Evolutionary conservation across 352 stramenopile species (phyloP).

Genomic region (Pythium aristosporum): DNA sequence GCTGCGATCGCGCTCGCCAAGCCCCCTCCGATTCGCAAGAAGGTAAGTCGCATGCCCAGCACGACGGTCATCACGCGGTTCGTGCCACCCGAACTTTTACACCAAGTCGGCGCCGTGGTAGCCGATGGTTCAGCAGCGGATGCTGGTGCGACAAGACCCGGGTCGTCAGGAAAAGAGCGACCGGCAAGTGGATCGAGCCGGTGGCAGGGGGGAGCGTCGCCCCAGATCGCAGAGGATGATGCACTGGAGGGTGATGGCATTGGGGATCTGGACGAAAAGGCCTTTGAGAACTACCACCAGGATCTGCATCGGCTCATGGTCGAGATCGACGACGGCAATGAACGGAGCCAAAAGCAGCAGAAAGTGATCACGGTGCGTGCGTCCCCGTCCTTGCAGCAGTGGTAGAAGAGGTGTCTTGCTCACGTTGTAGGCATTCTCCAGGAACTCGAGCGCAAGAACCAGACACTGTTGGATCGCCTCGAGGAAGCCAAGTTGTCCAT

Average conservation of each 20-base stretch:
- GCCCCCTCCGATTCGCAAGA: constrained; percentile 32
- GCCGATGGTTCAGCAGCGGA: neutral
- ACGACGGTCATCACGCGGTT: constrained; percentile 59
- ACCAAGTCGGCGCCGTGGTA: too few species aligned
- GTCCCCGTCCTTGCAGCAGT: too few species aligned
- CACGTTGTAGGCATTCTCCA: constrained; percentile 11
- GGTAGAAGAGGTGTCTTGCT: too few species aligned
- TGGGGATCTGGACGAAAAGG: constrained; percentile 53
- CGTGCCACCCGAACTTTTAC: constrained; percentile 16
- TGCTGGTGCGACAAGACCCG: neutral
- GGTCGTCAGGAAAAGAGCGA: neutral
- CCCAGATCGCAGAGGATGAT: constrained; percentile 9
- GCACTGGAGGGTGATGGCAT: constrained; percentile 5
- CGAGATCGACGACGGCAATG: constrained; percentile 65
- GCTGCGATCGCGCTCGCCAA: constrained; percentile 16
- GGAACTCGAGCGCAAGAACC: constrained; percentile 73
- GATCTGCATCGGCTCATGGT: constrained; percentile 61
- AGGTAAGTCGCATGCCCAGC: constrained; percentile 64
- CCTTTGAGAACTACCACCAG: constrained; percentile 70
- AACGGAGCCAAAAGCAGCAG: constrained; percentile 56
- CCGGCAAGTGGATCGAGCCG: neutral
- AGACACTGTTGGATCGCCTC: constrained; percentile 50
- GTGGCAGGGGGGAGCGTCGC: neutral
- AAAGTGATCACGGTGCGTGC: constrained; percentile 60
- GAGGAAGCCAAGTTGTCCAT: constrained; percentile 72